Conservation (phyloP, 2,329 filamentous ascomycete species). For the Penicillium sp. region DNA sequence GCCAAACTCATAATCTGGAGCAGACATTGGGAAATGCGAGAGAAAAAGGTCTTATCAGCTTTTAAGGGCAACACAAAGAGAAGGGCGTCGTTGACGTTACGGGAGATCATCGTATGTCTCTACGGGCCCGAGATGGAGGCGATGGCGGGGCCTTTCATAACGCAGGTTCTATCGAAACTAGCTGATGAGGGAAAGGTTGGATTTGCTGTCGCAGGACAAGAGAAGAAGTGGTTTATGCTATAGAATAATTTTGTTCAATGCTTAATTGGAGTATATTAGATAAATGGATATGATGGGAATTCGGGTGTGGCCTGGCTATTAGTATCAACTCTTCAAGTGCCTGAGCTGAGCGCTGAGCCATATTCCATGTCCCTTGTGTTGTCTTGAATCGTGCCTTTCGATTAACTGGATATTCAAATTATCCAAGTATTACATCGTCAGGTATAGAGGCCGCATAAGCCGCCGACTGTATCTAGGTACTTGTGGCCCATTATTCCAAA, state of each 20-base stretch:
- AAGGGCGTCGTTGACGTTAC: neutral
- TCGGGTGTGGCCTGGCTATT: no score
- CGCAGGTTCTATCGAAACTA: conserved; percentile 5
- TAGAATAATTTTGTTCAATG: neutral
- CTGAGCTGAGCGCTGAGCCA: no score
- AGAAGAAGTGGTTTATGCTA: conserved; percentile 6
- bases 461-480: no score
- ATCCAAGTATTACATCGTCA: neutral
- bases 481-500: no score
- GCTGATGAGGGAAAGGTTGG: conserved; percentile 3
- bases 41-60: conserved; percentile 1
- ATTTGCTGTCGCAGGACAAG: neutral
- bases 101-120: neutral
- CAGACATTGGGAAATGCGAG: conserved; percentile 5
- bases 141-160: conserved; percentile 1
- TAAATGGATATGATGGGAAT: neutral
- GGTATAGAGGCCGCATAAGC: neutral
- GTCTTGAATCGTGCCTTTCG: neutral
- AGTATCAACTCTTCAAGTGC: neutral
- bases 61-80: neutral
- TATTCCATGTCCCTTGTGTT: neutral
- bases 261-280: neutral
- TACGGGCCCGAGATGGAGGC: neutral
- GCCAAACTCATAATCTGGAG: neutral
- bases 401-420: neutral